Base-by-base conservation (phyloP, 495 filamentous ascomycete species). In the Talaromyces adpressus region DNA sequence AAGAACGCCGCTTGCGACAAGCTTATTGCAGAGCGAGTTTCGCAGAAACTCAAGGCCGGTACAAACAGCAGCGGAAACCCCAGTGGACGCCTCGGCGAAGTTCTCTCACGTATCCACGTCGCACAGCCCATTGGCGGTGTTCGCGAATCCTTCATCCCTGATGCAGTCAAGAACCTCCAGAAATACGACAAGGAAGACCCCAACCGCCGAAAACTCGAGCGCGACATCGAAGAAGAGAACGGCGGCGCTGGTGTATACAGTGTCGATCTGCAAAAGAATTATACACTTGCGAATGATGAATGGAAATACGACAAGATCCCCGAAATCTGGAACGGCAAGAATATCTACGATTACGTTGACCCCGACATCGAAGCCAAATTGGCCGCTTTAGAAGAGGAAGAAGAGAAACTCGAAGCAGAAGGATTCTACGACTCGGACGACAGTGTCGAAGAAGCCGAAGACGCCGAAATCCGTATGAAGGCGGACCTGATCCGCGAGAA, bases 301-400 rank as follows among this genome's bases (percentile, higher is more conserved):
- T 97, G 93, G 94, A 96, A 95, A 72, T 82, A 96, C 70, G 94
- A 98, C 79, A 93, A 89, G 75, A 88, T 97, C 12, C 95, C 95
- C 27, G 95, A 98, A 73, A 80, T 93, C 47, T 88, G 90, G 77
- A 87, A 97, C 68, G 94, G 94, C 71, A 91, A 91, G 81, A 98
- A 98, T 76, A 91, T 98, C 34, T 92, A 91, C 80, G 94, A 98
- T 73, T 98, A 89, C 72, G 87, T 98, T 71, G 94, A 98, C 67
- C 93, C 94, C 0, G 94, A 98, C 63, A 98, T 98, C 74, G 94
- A 96, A 67, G 81, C 84, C 63, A 97, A 93, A 77, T 82, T 98
- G 45, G 87, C 87, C 29, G 91, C 92, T 52, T 81, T 98, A 41
- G 94, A 98, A 73, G 92, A 91, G 62, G 94, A 98, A 70, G 94